Percentiles rank a stretch among this genome's conserved stretches.
Evolutionary conservation across 2,329 filamentous ascomycete genomes (phyloP).

Genomic region (Botrytis byssoidea): DNA sequence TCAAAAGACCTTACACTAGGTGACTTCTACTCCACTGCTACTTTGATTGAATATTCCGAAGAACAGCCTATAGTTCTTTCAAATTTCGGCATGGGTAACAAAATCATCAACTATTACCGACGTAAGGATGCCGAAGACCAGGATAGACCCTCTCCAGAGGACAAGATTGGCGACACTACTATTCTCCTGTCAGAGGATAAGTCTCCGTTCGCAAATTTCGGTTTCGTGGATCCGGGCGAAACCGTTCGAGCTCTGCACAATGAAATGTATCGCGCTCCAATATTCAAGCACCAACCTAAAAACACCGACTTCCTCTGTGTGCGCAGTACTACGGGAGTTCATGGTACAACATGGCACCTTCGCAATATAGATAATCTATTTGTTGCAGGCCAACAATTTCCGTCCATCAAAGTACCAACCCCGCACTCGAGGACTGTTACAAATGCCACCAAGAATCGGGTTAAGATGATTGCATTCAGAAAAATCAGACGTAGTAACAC

Average conservation of each 20-base stretch:
- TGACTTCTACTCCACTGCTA: conserved; percentile 77
- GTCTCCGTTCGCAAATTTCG: conserved; percentile 93
- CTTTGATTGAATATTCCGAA: conserved; percentile 94
- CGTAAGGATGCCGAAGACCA: conserved; percentile 67
- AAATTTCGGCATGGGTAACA: conserved; percentile 96
- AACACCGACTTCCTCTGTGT: conserved; percentile 83
- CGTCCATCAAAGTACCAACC: conserved; percentile 86
- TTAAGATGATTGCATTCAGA: conserved; percentile 94
- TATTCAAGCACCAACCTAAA: conserved; percentile 82
- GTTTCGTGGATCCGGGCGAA: conserved; percentile 87
- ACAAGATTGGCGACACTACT: conserved; percentile 83
- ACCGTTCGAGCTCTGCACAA: conserved; percentile 90
- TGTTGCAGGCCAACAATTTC: conserved; percentile 89
- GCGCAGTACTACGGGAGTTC: conserved; percentile 73
- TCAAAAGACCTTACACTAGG: conserved; percentile 81
- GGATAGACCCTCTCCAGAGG: conserved; percentile 43
- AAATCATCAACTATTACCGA: conserved; percentile 94
- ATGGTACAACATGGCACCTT: conserved; percentile 78
- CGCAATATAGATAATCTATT: conserved; percentile 89
- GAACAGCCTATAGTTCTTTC: conserved; percentile 88
- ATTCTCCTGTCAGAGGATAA: conserved; percentile 90
- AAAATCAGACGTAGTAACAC: conserved; percentile 76
- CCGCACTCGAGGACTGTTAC: conserved; percentile 94
- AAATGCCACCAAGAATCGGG: conserved; percentile 91
- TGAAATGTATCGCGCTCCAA: conserved; percentile 88